Evolutionary conservation across 192 early-diverging fungal species (phyloP).

Genomic region (Gryganskiella cystojenkinii): DNA sequence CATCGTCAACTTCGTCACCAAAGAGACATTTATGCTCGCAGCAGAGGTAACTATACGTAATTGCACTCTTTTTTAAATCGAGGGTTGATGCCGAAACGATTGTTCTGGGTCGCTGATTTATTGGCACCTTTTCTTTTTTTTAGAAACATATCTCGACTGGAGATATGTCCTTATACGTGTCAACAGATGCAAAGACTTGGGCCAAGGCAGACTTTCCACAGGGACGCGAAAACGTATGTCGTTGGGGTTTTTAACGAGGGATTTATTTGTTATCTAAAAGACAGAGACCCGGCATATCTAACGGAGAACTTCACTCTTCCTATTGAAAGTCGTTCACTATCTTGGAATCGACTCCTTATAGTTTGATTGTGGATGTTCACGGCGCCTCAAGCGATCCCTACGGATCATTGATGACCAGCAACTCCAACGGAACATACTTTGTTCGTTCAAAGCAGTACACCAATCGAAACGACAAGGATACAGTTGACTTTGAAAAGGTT

Average conservation of each 20-base stretch:
- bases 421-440: conserved; percentile 91
- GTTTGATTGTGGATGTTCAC: conserved; percentile 81
- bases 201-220: conserved; percentile 67
- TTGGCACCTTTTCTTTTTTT: neutral
- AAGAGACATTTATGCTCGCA: conserved; percentile 76
- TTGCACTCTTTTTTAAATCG: neutral
- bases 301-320: neutral
- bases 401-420: conserved; percentile 85
- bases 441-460: conserved; percentile 81
- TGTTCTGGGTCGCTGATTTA: neutral
- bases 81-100: neutral
- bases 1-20: conserved; percentile 77
- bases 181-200: conserved; percentile 74
- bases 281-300: no score
- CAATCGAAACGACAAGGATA: conserved; percentile 78
- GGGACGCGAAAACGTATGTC: neutral
- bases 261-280: no score
- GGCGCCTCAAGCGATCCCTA: conserved; percentile 50
- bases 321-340: conserved; percentile 78
- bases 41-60: conserved; percentile 62
- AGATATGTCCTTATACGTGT: conserved; percentile 73
- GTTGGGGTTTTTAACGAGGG: no score
- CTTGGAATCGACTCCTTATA: conserved; percentile 80
- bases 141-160: conserved; percentile 53
- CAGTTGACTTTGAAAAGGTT: conserved; percentile 92